These are phyloP conservation scores for Coemansia sp. DNA, from an alignment of 192 early-diverging fungal genomes.

Conservation along the genomic window DNA sequence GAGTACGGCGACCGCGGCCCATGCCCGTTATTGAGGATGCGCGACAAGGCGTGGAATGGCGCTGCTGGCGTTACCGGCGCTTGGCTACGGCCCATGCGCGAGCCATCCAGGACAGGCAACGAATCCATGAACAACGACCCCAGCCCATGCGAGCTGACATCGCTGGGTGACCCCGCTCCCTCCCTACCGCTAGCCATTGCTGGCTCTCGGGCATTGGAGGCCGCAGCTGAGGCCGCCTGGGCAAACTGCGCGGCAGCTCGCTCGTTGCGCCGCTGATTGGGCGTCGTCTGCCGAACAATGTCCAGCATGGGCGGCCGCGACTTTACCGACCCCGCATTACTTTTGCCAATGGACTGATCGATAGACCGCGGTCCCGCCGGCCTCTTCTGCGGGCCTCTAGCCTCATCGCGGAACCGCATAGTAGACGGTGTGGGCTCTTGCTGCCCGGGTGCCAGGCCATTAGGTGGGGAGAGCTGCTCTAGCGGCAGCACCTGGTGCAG, in stretches of 20 bases:
- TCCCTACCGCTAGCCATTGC: background rate
- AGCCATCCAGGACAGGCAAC: slow-evolving; percentile 13
- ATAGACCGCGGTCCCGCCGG: slow-evolving; percentile 4
- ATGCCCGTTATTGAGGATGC: slow-evolving; percentile 5
- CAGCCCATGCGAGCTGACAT: slow-evolving; percentile 28
- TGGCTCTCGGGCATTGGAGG: background rate
- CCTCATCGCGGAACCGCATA: background rate
- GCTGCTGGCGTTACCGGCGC: background rate
- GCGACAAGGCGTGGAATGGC: slow-evolving; percentile 7
- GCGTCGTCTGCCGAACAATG: background rate
- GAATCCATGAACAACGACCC: slow-evolving; percentile 44
- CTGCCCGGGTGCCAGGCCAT: background rate
- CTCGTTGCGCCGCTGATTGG: slow-evolving; percentile 8
- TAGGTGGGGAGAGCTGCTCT: background rate
- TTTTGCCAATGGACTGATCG: slow-evolving; percentile 2
- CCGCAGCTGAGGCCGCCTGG: background rate
- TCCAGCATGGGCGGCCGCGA: slow-evolving; percentile 14
- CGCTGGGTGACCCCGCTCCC: background rate
- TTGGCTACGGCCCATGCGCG: slow-evolving; percentile 5
- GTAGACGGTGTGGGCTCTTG: background rate
- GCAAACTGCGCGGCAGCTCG: slow-evolving; percentile 21
- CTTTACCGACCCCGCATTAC: slow-evolving; percentile 8
- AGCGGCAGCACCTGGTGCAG: slow-evolving; percentile 36
- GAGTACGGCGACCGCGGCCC: slow-evolving; percentile 4
- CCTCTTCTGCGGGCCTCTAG: background rate